Evolutionary conservation across 192 early-diverging fungal species (phyloP), one percentile per base, ranked within the genome.

Genomic region (Geranomyces variabilis): DNA sequence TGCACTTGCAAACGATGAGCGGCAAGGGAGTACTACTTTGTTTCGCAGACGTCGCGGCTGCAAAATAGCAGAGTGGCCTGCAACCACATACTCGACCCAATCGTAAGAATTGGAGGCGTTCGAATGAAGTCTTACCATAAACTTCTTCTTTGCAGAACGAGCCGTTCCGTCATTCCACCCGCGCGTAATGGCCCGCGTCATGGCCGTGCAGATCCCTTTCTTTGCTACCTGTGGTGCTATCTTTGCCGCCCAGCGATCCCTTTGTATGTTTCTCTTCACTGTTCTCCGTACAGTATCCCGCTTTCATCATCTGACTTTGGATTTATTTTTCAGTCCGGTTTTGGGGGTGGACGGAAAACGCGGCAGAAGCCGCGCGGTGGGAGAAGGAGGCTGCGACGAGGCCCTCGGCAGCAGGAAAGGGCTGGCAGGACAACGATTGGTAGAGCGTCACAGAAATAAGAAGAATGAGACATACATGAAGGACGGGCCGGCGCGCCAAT

Each of bases 281-380:
- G n/a, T n/a, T n/a, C n/a, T n/a, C n/a, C n/a, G n/a, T n/a, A n/a
- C n/a, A n/a, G n/a, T n/a, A n/a, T n/a, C n/a, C n/a, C n/a, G n/a
- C n/a, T 28, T 46, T 51, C 31, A 45, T 41, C 10, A 10, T 10
- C 36, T 10, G 36, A 3, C 3, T 41, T 41, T 41, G 36, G 3
- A 41, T 41, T 41, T 41, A 22, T 79, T 75, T 28, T 55, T 31
- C 6, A 93, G 90, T 90, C 48, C 88, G 96, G 73, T 98, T 98
- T 85, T 95, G 90, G 90, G 96, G 96, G 31, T 90, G 90, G 83
- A 79, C 77, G 26, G 96, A 98, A 79, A 98, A 98, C 79, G 79
- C 78, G 46, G 80, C 84, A 46, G 96, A 98, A 79, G 88, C 87
- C 34, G 84, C 79, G 61, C 74, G 76, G 31, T 86, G 77, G 76